Evolutionary conservation across 2,329 filamentous ascomycete species (phyloP).

Genomic region (Pseudogymnoascus sp.): DNA sequence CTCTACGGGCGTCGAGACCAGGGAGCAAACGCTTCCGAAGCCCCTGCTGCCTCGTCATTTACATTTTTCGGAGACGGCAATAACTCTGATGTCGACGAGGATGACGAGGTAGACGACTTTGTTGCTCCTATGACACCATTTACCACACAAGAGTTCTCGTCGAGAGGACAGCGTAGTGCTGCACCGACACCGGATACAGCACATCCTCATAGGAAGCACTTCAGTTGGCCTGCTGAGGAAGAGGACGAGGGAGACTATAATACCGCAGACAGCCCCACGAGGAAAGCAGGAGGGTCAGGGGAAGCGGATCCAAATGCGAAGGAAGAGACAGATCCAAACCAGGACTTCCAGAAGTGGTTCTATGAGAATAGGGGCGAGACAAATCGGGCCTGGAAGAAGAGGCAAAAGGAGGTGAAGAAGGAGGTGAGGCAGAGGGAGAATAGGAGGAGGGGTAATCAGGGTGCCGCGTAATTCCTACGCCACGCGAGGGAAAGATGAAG

Average conservation of each 20-base stretch:
- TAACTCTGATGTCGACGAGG: slow-evolving; percentile 38
- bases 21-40: slow-evolving; percentile 31
- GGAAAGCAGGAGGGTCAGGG: slow-evolving; percentile 24
- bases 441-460: slow-evolving; percentile 39
- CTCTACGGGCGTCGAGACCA: slow-evolving; percentile 71
- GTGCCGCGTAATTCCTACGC: neutral
- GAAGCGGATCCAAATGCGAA: slow-evolving; percentile 17
- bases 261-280: slow-evolving; percentile 21
- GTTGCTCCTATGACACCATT: slow-evolving; percentile 70
- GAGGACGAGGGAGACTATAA: slow-evolving; percentile 41
- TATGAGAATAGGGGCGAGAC: slow-evolving; percentile 60
- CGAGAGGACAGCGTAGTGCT: slow-evolving; percentile 70
- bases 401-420: slow-evolving; percentile 56
- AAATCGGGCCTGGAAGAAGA: slow-evolving; percentile 59
- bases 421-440: slow-evolving; percentile 62
- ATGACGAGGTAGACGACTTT: slow-evolving; percentile 36
- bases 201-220: slow-evolving; percentile 58
- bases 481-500: neutral
- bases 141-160: slow-evolving; percentile 70
- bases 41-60: slow-evolving; percentile 53
- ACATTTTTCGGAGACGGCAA: slow-evolving; percentile 66
- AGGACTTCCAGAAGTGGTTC: slow-evolving; percentile 60
- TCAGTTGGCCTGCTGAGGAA: slow-evolving; percentile 45
- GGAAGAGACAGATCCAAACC: slow-evolving; percentile 25
- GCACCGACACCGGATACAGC: slow-evolving; percentile 94